Base-by-base conservation (phyloP, 306 rosid species). In the Rosa chinensis region DNA sequence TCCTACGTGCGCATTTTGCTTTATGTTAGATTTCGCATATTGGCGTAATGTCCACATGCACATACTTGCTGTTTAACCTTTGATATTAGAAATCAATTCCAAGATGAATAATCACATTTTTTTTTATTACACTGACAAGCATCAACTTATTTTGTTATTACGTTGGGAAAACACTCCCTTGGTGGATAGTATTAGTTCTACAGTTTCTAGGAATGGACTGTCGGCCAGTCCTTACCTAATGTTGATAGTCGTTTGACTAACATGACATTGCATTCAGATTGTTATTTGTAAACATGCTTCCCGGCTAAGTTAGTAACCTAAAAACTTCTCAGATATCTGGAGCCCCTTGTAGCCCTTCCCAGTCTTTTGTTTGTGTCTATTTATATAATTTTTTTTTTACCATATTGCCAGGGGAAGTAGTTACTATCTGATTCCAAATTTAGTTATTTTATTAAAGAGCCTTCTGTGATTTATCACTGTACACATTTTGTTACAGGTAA, bases 401-500 rank as follows among this genome's bases (percentile, higher is more conserved):
- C 67, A 62, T 62, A 17, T 23, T 25, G 9, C n/a, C 20, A 25
- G 68, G 62, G 50, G 43, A 73, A 73, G 72, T 11, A n/a, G 52
- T 74, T 40, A 21, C 68, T 37, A n/a, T 68, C 72, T 73, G 70
- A 50, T 74, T 80, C 23, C 43, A n/a, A 48, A 74, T 79, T 53
- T 25, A 4, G 77, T 52, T 48, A 40, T 35, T 76, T 12, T 66
- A 52, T 70, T 25, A 61, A 58, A 53, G 64, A 79, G 71, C 70
- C 70, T 80, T 39, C 71, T 81, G 49, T 59, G 73, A 79, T 81
- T 72, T 55, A 56, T 75, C 61, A 76, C 84, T n/a, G 63, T 35
- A 21, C 47, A 76, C 48, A 78, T 79, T 84, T 81, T 76, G 25
- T 81, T 32, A 84, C 89, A 93, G 98, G 85, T 83, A 86, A 86